A percentile compares a stretch with the other conserved stretches of the same genome.
Conservation (phyloP, 805 yeast genomes). For the Metschnikowia colocasiae region DNA sequence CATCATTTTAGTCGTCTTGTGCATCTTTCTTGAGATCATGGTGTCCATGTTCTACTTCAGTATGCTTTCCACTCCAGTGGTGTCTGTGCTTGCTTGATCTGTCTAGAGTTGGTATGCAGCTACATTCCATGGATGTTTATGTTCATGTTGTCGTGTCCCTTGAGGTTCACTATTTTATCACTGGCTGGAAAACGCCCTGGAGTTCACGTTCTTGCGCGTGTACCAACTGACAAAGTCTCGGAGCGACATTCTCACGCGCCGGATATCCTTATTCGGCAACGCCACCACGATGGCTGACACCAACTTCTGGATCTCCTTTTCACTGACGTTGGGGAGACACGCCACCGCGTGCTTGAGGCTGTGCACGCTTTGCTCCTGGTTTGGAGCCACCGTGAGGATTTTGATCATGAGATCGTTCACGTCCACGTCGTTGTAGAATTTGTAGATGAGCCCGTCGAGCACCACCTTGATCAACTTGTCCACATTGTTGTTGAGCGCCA, state of each 20-base stretch:
- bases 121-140: too few relatives aligned
- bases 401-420: conserved; percentile 71
- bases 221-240: conserved; percentile 84
- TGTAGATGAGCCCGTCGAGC: conserved; percentile 64
- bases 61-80: too few relatives aligned
- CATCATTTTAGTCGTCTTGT: too few relatives aligned
- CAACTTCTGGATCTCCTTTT: conserved; percentile 65
- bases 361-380: conserved; percentile 37
- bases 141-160: too few relatives aligned
- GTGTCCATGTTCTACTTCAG: too few relatives aligned
- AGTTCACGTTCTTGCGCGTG: conserved; percentile 62
- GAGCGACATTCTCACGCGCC: conserved; percentile 67
- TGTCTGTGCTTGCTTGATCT: too few relatives aligned
- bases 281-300: conserved; percentile 55
- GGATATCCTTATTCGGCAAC: conserved; percentile 61
- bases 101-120: too few relatives aligned
- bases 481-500: conserved; percentile 49
- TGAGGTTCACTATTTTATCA: too few relatives aligned
- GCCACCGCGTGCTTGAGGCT: conserved; percentile 62
- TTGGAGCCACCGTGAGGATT: conserved; percentile 50
- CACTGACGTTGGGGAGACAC: conserved; percentile 62
- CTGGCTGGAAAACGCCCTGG: conserved; percentile 16
- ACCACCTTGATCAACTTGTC: conserved; percentile 50
- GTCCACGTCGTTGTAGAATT: conserved; percentile 71
- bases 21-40: too few relatives aligned